Percentiles rank a stretch among this genome's conserved stretches.
These are phyloP conservation scores for Paramecium octaurelia DNA, from an alignment of 73 alveolate genomes.

Conservation along the genomic window DNA sequence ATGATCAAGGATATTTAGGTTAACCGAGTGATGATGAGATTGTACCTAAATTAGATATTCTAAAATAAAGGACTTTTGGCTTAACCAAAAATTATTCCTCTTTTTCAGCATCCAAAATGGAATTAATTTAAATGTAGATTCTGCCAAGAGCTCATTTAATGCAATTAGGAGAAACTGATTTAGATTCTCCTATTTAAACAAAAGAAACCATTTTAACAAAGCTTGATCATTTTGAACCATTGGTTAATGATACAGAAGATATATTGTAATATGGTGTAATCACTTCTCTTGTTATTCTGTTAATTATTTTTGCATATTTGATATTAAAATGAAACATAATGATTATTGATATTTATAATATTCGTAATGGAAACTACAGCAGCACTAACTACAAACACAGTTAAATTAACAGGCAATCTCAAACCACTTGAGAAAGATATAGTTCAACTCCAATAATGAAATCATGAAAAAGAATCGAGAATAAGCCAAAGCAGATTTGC, in stretches of 20 bases:
- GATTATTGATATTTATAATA: not conserved
- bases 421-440: constrained; percentile 22
- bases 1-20: not conserved
- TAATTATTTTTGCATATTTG: not conserved
- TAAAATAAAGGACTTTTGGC: not conserved
- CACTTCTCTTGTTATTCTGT: not conserved
- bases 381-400: constrained; percentile 2
- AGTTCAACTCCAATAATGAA: not conserved
- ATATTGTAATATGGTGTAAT: not conserved
- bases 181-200: not conserved
- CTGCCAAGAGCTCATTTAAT: not conserved
- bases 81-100: not conserved
- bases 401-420: not conserved
- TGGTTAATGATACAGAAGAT: not conserved
- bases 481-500: constrained; percentile 45
- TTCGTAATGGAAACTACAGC: constrained; percentile 26
- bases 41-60: not conserved
- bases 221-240: not conserved
- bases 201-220: not conserved
- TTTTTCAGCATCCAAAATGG: not conserved
- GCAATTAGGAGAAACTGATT: not conserved
- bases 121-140: not conserved
- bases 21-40: not conserved
- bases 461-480: constrained; percentile 31
- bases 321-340: not conserved